Evolutionary conservation across 805 yeast genomes (phyloP), one percentile per base, ranked within the genome.

Genomic region (Myxozyma vanderwaltii): DNA sequence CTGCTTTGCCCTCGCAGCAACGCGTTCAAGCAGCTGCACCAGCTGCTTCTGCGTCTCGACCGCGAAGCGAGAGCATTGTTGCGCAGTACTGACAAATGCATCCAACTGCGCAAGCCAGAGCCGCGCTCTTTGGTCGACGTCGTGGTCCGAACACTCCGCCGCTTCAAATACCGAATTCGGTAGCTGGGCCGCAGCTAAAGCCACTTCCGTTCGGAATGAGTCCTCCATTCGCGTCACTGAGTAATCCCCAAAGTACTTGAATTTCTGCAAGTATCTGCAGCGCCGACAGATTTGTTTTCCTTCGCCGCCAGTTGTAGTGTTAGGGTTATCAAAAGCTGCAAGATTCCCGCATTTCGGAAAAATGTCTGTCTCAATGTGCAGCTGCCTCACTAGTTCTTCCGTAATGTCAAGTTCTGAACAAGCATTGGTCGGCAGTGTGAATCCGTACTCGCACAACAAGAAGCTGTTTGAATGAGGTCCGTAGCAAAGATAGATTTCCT

Each of bases 381-480:
- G 67, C 49, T 77, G 40, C 1, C 67, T 61, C 2, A 69, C 41
- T 1, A 89, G 68, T 39, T 75, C 71, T 0, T 71, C 70, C 0
- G 88, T 73, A 3, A 91, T 69, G 69, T 91, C 95, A 1, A 91
- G 70, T 63, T 76, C 84, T 66, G 89, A 85, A 90, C 91, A 88
- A 21, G 71, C 73, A 69, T 90, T 89, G 0, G 71, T 68, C 0
- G 71, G 69, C 1, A 88, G 71, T 38, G 79, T 77, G 75, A 92
- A 92, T 0, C 97, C 98, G 69, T 92, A 92, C 71, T 92, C 98
- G 67, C 88, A 84, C 8, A 90, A 75, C 35, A 92, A 73, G 64
- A 89, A 89, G 51, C 84, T 90, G 70, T 92, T 91, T 8, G 88
- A 83, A 71, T 92, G 97, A 0, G 96, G 85, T 0, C 98, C 98